Base-by-base conservation (phyloP, 108 stramenopile species). In the Nitzschia sp. region DNA sequence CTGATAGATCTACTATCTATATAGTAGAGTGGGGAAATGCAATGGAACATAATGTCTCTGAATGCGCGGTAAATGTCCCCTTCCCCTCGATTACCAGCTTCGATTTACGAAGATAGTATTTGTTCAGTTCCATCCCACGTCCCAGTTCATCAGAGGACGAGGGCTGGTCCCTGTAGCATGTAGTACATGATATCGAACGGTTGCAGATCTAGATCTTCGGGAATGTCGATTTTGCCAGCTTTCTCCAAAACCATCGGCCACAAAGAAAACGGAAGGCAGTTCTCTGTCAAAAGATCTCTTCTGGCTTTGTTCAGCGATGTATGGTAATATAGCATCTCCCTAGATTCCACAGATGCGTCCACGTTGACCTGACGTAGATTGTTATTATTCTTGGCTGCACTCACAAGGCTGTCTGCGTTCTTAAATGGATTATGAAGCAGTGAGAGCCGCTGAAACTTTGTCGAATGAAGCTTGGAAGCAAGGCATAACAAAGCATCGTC, bases 161-260 rank as follows among this genome's bases (percentile, higher is more conserved):
- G 9, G 38, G 38, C 38, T 41, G 38, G 48, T 16, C 48, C 48
- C 19, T 50, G 13, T 22, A 50, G 4, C 48, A 50, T n/a, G 21
- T 50, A 50, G 48, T 50, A 21, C 17, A 50, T 21, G 9, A 50
- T 50, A 22, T 50, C 48, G 13, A 21, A 16, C 4, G 48, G 4
- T 50, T 50, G 48, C 5, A 50, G 4, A 50, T 50, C 48, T n/a
- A 50, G 19, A 22, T 50, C 48, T 50, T 50, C 48, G 19, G 48
- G 48, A 50, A 22, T n/a, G 5, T 50, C 4, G 4, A 21, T 50
- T 5, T 21, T 50, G 19, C 19, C 13, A 19, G 48, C 48, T 16
- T 50, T 50, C 19, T 50, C 48, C 19, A 50, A 22, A 5, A 50
- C 19, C 13, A 50, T 4, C 19, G 48, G 48, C 48, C 48, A 50